These are phyloP conservation scores for Biscutella auriculata DNA, from an alignment of 441 rosid species.

Conservation along the genomic window DNA sequence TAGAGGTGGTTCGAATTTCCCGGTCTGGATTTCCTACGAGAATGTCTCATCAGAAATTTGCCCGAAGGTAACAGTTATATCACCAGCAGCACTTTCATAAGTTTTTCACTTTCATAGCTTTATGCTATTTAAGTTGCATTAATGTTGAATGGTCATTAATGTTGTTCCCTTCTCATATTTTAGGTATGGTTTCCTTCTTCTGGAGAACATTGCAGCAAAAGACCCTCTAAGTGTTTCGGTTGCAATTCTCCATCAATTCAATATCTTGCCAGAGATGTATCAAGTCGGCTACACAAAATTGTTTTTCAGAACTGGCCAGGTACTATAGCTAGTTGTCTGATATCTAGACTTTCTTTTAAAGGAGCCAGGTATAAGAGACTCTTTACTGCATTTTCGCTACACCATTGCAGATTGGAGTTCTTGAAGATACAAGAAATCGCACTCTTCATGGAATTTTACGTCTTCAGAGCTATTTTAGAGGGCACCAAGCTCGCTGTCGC, in stretches of 20 bases:
- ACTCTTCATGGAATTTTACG: slow-evolving; percentile 92
- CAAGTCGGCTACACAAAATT: slow-evolving; percentile 97
- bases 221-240: slow-evolving; percentile 49
- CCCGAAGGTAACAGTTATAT: slow-evolving; percentile 85
- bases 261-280: slow-evolving; percentile 96
- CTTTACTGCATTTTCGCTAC: no score
- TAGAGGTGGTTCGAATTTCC: slow-evolving; percentile 95
- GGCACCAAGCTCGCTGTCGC: slow-evolving; percentile 65
- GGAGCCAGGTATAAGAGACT: not conserved
- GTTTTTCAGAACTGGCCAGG: slow-evolving; percentile 97
- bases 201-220: slow-evolving; percentile 64
- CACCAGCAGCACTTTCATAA: no score
- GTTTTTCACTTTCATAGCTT: no score
- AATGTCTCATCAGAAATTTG: slow-evolving; percentile 92
- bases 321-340: slow-evolving; percentile 18
- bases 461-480: slow-evolving; percentile 93
- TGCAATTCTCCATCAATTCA: slow-evolving; percentile 96
- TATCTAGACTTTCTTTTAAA: not conserved
- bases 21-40: slow-evolving; percentile 97
- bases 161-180: no score
- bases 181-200: slow-evolving; percentile 93
- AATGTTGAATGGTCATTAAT: no score
- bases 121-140: no score
- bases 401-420: slow-evolving; percentile 74
- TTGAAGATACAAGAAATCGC: slow-evolving; percentile 91